A percentile compares a stretch with the other conserved stretches of the same genome.
Evolutionary conservation across 1,139 yeast species (phyloP).

Genomic region (Pichia norvegensis): DNA sequence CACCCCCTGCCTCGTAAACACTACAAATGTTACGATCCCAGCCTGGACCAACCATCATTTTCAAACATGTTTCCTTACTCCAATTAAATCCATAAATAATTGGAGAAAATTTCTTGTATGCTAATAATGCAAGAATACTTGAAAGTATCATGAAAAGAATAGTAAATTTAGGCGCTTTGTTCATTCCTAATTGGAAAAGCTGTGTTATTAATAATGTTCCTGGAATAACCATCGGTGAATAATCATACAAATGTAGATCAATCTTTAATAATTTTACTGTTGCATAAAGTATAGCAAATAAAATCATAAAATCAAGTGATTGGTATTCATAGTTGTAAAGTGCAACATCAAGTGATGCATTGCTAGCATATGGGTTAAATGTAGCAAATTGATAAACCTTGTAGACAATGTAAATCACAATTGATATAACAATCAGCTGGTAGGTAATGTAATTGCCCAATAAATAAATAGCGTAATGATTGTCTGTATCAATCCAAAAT

Average conservation of each 20-base stretch:
- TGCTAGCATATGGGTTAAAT: slow-evolving; percentile 19
- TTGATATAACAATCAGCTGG: slow-evolving; percentile 27
- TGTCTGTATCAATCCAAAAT: slow-evolving; percentile 39
- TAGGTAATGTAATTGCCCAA: slow-evolving; percentile 55
- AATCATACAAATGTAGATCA: slow-evolving; percentile 51
- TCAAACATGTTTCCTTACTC: slow-evolving; percentile 39
- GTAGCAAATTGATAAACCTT: slow-evolving; percentile 11
- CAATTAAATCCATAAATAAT: slow-evolving; percentile 44
- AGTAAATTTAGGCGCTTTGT: slow-evolving; percentile 29
- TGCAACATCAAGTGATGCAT: slow-evolving; percentile 1
- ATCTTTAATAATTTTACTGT: slow-evolving; percentile 50
- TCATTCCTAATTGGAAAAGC: slow-evolving; percentile 29
- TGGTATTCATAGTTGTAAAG: slow-evolving; percentile 15
- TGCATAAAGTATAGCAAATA: slow-evolving; percentile 50
- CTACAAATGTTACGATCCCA: slow-evolving; percentile 14
- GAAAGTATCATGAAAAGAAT: slow-evolving; percentile 28
- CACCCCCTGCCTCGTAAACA: not conserved
- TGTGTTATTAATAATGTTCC: slow-evolving; percentile 51
- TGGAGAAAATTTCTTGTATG: slow-evolving; percentile 37
- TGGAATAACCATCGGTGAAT: slow-evolving; percentile 55
- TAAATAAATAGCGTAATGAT: slow-evolving; percentile 32
- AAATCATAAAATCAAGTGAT: slow-evolving; percentile 30
- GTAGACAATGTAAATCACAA: slow-evolving; percentile 6
- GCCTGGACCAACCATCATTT: slow-evolving; percentile 14
- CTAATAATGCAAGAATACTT: slow-evolving; percentile 29